Evolutionary conservation across 2,329 filamentous ascomycete species (phyloP).

Genomic region (Arthrobotrys sinensis): DNA sequence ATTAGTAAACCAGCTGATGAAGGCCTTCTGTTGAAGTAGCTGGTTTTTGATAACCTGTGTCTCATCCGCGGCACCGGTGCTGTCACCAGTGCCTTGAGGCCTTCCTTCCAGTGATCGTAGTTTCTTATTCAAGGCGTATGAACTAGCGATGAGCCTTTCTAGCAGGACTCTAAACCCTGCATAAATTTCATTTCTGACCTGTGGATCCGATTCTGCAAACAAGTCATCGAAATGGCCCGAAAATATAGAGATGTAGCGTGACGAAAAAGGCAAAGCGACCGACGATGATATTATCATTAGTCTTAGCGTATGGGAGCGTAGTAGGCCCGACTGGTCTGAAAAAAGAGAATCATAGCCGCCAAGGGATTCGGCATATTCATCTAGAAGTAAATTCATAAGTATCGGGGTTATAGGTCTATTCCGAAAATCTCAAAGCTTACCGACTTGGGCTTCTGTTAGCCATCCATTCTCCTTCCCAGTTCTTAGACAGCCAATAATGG

Average conservation of each 20-base stretch:
- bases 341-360: conserved; percentile 48
- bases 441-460: conserved; percentile 60
- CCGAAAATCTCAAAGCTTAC: conserved; percentile 19
- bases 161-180: conserved; percentile 82
- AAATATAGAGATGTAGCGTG: conserved; percentile 67
- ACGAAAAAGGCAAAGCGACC: conserved; percentile 70
- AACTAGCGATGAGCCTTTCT: conserved; percentile 73
- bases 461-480: conserved; percentile 63
- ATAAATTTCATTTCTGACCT: conserved; percentile 85
- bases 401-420: not conserved
- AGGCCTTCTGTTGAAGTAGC: conserved; percentile 67
- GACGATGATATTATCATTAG: conserved; percentile 77
- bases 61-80: not conserved
- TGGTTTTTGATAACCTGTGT: not conserved
- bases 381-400: conserved; percentile 7
- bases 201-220: conserved; percentile 87
- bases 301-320: conserved; percentile 46
- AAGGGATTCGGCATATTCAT: conserved; percentile 18
- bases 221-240: conserved; percentile 78
- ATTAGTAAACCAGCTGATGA: conserved; percentile 80
- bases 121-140: conserved; percentile 50
- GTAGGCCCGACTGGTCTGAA: conserved; percentile 22
- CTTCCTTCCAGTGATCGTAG: conserved; percentile 29
- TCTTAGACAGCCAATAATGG: conserved; percentile 62
- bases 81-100: not conserved